Percentiles rank a stretch among this genome's conserved stretches.
These are phyloP conservation scores for Colletotrichum sp. DNA, from an alignment of 2,329 filamentous ascomycete species.

Conservation along the genomic window DNA sequence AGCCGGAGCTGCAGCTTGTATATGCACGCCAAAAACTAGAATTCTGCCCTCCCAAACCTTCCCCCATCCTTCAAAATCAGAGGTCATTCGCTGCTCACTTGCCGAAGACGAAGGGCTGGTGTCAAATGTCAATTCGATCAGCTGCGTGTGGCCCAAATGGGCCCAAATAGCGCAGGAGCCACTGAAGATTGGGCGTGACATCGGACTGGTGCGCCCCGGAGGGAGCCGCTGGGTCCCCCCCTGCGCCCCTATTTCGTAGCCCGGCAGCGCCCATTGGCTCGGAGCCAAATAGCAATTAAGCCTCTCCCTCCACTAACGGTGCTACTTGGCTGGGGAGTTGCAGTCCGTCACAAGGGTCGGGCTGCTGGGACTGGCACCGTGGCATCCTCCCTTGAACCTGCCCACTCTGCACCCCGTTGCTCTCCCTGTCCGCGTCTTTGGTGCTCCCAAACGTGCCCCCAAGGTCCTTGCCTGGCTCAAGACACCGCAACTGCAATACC, in stretches of 20 bases:
- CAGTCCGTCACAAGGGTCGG: slow-evolving; percentile 7
- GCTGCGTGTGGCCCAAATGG: slow-evolving; percentile 1
- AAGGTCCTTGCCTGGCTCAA: neutral
- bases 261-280: slow-evolving; percentile 9
- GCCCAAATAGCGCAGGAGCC: neutral
- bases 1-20: neutral
- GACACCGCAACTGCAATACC: neutral
- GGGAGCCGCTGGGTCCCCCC: slow-evolving; percentile 6
- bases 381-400: neutral
- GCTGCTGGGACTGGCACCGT: slow-evolving; percentile 3
- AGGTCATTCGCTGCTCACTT: neutral
- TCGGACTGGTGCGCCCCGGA: slow-evolving; percentile 6
- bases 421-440: slow-evolving; percentile 11
- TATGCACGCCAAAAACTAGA: neutral
- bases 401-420: neutral
- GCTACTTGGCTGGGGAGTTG: slow-evolving; percentile 13
- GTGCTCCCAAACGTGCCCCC: neutral
- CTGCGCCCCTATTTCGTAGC: slow-evolving; percentile 4
- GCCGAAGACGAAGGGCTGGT: neutral
- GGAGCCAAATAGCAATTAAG: slow-evolving; percentile 20
- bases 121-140: slow-evolving; percentile 5
- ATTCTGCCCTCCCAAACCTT: neutral
- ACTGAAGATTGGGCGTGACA: slow-evolving; percentile 8
- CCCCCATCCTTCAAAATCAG: neutral
- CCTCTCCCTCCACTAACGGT: slow-evolving; percentile 10